Evolutionary conservation across 139 green algal species (phyloP).

Genomic region (Microglena sp.): DNA sequence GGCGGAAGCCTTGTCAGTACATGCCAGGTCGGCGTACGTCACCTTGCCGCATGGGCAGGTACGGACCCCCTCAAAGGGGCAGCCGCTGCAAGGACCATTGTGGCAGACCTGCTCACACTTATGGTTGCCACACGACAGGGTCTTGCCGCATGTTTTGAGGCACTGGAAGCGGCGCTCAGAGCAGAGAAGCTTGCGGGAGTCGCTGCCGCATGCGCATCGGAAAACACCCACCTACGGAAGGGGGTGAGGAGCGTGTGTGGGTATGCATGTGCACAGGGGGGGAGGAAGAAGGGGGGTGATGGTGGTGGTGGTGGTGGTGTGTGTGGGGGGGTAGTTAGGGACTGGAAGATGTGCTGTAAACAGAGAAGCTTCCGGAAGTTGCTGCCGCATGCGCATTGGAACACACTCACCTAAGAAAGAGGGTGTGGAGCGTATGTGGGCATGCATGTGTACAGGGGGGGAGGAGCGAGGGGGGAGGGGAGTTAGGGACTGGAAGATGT

Average conservation of each 20-base stretch:
- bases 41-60: slow-evolving; percentile 75
- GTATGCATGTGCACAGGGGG: no score
- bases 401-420: slow-evolving; percentile 16
- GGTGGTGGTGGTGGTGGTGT: no score
- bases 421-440: no score
- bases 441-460: no score
- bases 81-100: slow-evolving; percentile 46
- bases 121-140: slow-evolving; percentile 49
- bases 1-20: slow-evolving; percentile 40
- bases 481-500: slow-evolving; percentile 36
- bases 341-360: slow-evolving; percentile 38
- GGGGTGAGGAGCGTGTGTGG: no score
- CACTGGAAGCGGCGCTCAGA: slow-evolving; percentile 41
- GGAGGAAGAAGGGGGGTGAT: no score
- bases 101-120: slow-evolving; percentile 40
- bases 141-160: slow-evolving; percentile 37
- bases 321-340: slow-evolving; percentile 27
- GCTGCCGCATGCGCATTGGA: slow-evolving; percentile 39
- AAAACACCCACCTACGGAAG: slow-evolving; percentile 18
- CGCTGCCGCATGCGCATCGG: slow-evolving; percentile 39
- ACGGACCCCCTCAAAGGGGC: slow-evolving; percentile 44
- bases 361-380: slow-evolving; percentile 33
- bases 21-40: slow-evolving; percentile 23
- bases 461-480: no score
- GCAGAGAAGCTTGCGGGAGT: slow-evolving; percentile 33